phyloP scores from a whole-genome alignment of 2,329 filamentous ascomycete species.

The Spiromastix sp. region DNA sequence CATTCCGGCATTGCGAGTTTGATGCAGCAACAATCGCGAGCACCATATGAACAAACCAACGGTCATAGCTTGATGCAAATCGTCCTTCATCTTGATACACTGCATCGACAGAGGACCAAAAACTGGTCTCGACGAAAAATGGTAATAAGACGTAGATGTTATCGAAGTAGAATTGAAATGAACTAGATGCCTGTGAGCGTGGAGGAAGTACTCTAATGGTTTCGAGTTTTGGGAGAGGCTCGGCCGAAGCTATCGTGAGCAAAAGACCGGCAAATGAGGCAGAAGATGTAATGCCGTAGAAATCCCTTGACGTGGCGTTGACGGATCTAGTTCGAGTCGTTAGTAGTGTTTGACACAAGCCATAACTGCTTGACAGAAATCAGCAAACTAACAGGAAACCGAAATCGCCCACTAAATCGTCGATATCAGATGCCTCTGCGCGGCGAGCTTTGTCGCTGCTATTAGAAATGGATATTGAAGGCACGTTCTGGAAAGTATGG shows the following conservation, averaged over 20 bases:
- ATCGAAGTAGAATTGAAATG: conserved; percentile 75
- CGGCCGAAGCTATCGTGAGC: conserved; percentile 68
- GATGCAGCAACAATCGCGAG: conserved; percentile 70
- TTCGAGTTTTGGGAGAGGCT: conserved; percentile 54
- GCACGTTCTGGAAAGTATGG: neutral
- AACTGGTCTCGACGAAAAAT: conserved; percentile 66
- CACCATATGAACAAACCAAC: conserved; percentile 83
- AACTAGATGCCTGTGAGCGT: conserved; percentile 54
- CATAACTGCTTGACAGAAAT: neutral
- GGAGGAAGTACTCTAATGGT: conserved; percentile 53
- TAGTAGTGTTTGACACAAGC: neutral
- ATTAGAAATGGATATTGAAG: neutral
- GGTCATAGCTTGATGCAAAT: conserved; percentile 56
- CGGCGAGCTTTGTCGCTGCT: conserved; percentile 20
- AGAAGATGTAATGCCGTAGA: conserved; percentile 75
- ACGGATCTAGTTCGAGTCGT: conserved; percentile 54
- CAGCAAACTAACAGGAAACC: conserved; percentile 62
- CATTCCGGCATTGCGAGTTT: conserved; percentile 56
- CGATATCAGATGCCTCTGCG: conserved; percentile 74
- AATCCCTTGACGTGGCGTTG: conserved; percentile 88
- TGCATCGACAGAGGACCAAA: conserved; percentile 70
- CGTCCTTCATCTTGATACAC: conserved; percentile 63
- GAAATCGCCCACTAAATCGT: conserved; percentile 87
- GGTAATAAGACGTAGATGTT: conserved; percentile 74
- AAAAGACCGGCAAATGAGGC: conserved; percentile 90